Evolutionary conservation across 352 stramenopile species (phyloP).

Genomic region (Pythium rhizo-oryzae): DNA sequence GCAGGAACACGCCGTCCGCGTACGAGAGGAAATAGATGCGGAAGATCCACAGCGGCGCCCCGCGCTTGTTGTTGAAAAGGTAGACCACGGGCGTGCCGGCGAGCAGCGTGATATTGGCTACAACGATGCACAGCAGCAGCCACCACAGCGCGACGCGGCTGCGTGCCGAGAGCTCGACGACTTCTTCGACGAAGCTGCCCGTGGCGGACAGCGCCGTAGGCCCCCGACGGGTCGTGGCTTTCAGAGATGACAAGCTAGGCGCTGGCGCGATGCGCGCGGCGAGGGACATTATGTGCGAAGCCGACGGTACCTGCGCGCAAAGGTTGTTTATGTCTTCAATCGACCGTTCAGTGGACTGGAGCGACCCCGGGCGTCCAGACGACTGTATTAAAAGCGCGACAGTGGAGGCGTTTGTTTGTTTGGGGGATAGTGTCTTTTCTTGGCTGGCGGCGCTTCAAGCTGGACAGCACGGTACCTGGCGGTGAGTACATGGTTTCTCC

Average conservation of each 20-base stretch:
- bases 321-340: too few relatives aligned
- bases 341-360: too few relatives aligned
- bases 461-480: too few relatives aligned
- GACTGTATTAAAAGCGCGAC: too few relatives aligned
- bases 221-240: too few relatives aligned
- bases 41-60: neutral
- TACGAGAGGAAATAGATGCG: slow-evolving; percentile 5
- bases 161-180: neutral
- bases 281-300: neutral
- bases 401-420: too few relatives aligned
- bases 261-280: neutral
- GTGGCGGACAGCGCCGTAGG: neutral
- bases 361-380: too few relatives aligned
- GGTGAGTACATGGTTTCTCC: too few relatives aligned
- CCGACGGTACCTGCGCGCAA: too few relatives aligned
- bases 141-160: neutral
- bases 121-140: neutral
- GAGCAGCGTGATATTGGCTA: neutral
- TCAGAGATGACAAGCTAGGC: neutral
- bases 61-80: neutral
- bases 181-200: neutral
- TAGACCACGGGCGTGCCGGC: neutral
- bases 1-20: neutral
- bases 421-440: too few relatives aligned
- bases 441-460: too few relatives aligned